Evolutionary conservation across 495 filamentous ascomycete species (phyloP).

Genomic region (Aspergillus taichungensis): DNA sequence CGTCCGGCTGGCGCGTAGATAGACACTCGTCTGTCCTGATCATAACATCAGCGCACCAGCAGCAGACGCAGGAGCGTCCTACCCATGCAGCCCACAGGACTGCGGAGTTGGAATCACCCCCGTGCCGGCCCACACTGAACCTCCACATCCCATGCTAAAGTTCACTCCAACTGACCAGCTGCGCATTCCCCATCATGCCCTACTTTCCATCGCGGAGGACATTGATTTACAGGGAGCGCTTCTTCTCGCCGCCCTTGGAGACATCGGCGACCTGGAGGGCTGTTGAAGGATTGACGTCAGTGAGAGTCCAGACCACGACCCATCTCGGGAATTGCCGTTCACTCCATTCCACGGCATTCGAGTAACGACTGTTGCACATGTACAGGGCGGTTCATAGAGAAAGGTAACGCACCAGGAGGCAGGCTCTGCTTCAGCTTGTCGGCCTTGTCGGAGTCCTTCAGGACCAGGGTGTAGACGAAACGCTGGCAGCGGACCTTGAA

Average conservation of each 20-base stretch:
- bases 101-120: conserved; percentile 10
- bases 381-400: not conserved
- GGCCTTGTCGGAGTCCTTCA: conserved; percentile 97
- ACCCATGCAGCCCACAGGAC: conserved; percentile 1
- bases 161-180: conserved; percentile 24
- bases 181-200: conserved; percentile 19
- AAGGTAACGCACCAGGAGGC: conserved; percentile 68
- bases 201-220: conserved; percentile 14
- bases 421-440: conserved; percentile 99
- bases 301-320: conserved; percentile 2
- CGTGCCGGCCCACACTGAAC: conserved; percentile 30
- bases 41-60: conserved; percentile 9
- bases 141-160: conserved; percentile 18
- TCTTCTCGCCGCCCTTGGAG: conserved; percentile 66
- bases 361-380: too few relatives aligned
- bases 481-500: conserved; percentile 99
- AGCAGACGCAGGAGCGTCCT: conserved; percentile 25
- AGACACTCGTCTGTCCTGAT: conserved; percentile 12
- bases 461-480: conserved; percentile 91
- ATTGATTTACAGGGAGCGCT: conserved; percentile 34
- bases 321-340: too few relatives aligned
- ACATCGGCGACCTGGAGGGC: conserved; percentile 70
- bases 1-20: conserved; percentile 17
- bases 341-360: too few relatives aligned
- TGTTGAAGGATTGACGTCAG: conserved; percentile 29